Evolutionary conservation across 805 yeast species (phyloP), one percentile per base, ranked within the genome.

Genomic region (Metschnikowia santaceciliae): DNA sequence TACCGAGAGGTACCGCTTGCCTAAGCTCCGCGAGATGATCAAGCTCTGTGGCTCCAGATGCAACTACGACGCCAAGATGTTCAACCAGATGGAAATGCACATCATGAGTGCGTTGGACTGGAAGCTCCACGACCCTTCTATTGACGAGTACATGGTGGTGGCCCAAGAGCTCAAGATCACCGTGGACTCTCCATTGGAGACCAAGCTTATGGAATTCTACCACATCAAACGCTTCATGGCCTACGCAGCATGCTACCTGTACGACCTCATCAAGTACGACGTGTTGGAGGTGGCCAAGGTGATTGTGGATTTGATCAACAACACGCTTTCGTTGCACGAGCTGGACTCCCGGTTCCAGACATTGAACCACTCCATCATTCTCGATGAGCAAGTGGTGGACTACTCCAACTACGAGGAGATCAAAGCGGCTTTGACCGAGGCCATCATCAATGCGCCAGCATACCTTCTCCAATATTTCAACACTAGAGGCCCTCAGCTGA

Each of bases 21-120:
- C 96, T 51, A 69, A 69, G 53, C 62, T 70, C 54, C 68, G 62
- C 13, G 95, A 88, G 62, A 75, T 89, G 50, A 82, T 86, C 51
- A 81, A 78, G 59, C 73, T 88, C 57, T 88, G 96, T 70, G 88
- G 88, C 43, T 76, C 79, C 42, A 67, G 76, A 51, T 78, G 82
- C 59, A 77, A 77, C 50, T 84, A 84, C 61, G 72, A 70, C 49
- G 62, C 57, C 32, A 63, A 65, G 6, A 71, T 72, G 76, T 73
- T 73, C 59, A 69, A 77, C 47, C 91, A 86, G 67, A 88, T 86
- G 92, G 95, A 87, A 67, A 72, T 80, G 59, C 92, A 87, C 62
- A 82, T 85, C 51, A 73, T 84, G 63, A 75, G 78, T 55, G 87
- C 87, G 4, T 77, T 90, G 61, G 84, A 80, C 56, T 89, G 89